Conservation (phyloP, 2,329 filamentous ascomycete genomes). For the Cladobotryum mycophilum region DNA sequence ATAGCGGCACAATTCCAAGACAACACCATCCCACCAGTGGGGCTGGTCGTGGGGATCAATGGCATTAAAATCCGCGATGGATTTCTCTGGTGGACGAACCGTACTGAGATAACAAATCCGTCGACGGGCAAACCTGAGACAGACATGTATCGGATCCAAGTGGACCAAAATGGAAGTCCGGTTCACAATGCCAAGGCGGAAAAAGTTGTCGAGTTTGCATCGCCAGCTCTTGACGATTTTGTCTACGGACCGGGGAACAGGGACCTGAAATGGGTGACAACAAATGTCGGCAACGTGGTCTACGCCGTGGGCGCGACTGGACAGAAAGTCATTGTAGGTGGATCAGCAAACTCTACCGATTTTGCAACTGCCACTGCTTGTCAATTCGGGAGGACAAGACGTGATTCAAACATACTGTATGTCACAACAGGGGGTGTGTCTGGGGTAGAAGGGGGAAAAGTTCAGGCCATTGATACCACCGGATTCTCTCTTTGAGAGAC, state of each 20-base stretch:
- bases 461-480: conserved; percentile 1
- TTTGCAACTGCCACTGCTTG: background rate
- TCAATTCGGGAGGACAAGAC: conserved; percentile 1
- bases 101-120: background rate
- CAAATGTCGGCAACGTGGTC: background rate
- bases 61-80: conserved; percentile 3
- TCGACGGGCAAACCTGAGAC: background rate
- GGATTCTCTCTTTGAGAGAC: background rate
- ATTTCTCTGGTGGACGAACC: conserved; percentile 3
- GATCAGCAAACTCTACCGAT: background rate
- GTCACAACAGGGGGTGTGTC: background rate
- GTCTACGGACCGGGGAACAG: background rate
- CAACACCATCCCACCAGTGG: background rate
- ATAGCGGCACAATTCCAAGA: background rate
- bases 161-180: background rate
- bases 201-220: background rate
- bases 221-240: background rate
- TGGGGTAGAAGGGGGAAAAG: background rate
- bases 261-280: background rate
- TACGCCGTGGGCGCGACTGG: background rate
- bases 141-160: background rate
- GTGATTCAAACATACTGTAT: background rate
- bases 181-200: background rate
- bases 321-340: background rate
- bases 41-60: conserved; percentile 1